Evolutionary conservation across 176 grass and related monocot genomes (phyloP), one percentile per base, ranked within the genome.

Genomic region (Dactylis glomerata): DNA sequence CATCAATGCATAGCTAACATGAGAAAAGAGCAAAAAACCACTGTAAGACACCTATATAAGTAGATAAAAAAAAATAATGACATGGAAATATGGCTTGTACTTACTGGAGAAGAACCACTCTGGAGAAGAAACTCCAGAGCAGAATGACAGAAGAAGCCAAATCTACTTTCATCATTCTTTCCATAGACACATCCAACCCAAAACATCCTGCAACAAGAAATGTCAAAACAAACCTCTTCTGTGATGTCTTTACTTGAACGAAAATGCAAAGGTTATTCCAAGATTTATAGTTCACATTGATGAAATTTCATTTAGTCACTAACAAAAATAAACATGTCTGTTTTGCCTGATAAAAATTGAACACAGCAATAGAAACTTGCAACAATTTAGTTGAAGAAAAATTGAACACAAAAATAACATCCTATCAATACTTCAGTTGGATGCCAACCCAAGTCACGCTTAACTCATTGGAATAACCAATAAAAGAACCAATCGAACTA

Each of bases 91-190:
- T 20, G 31, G 59, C 57, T 76, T 75, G 66, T 57, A 87, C 96
- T 87, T 87, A 98, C 96, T 4, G 96, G 93, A 62, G 74, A 64
- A 74, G 87, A 93, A 85, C 91, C 89, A 59, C 79, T 95, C 40
- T 94, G 91, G 19, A 83, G 86, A 42, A 98, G 91, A 87, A 95
- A 94, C 81, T 98, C 96, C n/a, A 98, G 85, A 79, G 96, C 96
- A 81, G 96, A 86, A 86, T 98, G 91, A 77, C 93, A 95, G 52
- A 98, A 98, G 85, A 95, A 95, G 14, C 89, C 89, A 83, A 98
- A 98, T 87, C 96, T 90, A 83, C 83, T 84, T 38, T 73, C 91
- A 83, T 95, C 92, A 76, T 98, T 95, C 84, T 34, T 95, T 59
- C 96, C 96, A 86, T 98, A 98, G 74, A 98, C 81, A 68, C 89